These are phyloP conservation scores for Rhexocercosporidium sp. DNA, from an alignment of 2,329 filamentous ascomycete species.

Conservation along the genomic window DNA sequence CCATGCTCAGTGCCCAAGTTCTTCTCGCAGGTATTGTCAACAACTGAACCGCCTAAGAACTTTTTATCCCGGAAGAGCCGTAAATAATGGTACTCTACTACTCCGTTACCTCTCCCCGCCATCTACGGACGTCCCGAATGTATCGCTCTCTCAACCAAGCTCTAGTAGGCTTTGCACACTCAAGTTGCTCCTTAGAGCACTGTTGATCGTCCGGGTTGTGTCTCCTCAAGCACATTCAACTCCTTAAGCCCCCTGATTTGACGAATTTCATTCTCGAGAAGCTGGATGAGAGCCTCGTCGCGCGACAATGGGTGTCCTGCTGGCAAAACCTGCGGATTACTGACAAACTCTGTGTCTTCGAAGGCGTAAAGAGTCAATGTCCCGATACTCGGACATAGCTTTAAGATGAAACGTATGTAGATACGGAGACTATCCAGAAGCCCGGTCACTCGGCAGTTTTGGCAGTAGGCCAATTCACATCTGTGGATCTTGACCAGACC, in stretches of 20 bases:
- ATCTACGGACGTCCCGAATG: not conserved
- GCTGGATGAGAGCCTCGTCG: not conserved
- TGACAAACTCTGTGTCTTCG: not conserved
- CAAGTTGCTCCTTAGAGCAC: too few relatives aligned
- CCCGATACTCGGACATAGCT: too few relatives aligned
- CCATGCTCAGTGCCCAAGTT: too few relatives aligned
- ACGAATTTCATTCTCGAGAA: not conserved
- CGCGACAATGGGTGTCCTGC: too few relatives aligned
- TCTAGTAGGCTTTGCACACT: not conserved
- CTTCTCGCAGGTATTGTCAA: too few relatives aligned
- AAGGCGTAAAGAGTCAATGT: not conserved
- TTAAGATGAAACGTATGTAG: too few relatives aligned
- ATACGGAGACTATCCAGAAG: too few relatives aligned
- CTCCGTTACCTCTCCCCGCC: not conserved
- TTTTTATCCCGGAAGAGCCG: not conserved
- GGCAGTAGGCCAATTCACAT: not conserved
- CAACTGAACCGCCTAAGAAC: not conserved
- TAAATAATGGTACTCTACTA: not conserved
- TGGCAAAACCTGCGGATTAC: not conserved
- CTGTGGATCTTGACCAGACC: slow-evolving; percentile 10
- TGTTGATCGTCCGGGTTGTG: too few relatives aligned
- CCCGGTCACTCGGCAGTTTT: too few relatives aligned
- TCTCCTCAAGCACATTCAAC: not conserved
- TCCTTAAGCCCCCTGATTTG: not conserved
- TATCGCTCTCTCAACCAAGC: not conserved